Base-by-base conservation (phyloP, 2,329 filamentous ascomycete species). In the Zelopaecilomyces penicillatus region DNA sequence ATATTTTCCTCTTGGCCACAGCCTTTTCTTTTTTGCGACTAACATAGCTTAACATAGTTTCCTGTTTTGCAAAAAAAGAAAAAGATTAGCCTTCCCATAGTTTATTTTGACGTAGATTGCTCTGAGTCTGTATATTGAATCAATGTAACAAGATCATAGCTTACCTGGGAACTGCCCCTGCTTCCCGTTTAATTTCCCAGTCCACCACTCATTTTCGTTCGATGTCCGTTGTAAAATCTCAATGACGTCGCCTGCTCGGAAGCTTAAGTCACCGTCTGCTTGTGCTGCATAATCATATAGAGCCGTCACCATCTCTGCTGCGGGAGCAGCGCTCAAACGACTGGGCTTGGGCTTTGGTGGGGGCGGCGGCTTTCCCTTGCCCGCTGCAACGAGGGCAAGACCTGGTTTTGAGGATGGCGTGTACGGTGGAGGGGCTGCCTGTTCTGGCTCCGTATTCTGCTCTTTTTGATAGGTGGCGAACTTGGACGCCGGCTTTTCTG, bases 181-280 rank as follows among this genome's bases (percentile, higher is more conserved):
- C 66, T 83, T 84, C 40, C 85, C 88, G 47, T 84, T 74, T 43
- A 95, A 61, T 61, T 80, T 86, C 33, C 93, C 93, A 6, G 76
- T 83, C 93, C 93, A 98, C 93, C 93, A 98, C 65, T 98, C 93
- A 55, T 98, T 97, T 42, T 87, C 83, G 57, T 95, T 96, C 50
- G 78, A 74, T n/a, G 88, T 95, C 54, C 87, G 77, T 48, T 75
- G 76, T 3, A 93, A 64, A 54, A 98, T 90, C 64, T 97, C 90
- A 57, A 98, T 97, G 4, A 65, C 69, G 50, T 98, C 93, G 5
- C 91, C 90, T 0, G 87, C 81, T 12, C 76, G 77, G 68, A 98
- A 98, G 57, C 87, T 95, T 50, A 98, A 70, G 61, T 98, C 93
- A 3, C 90, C 90, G 52, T 95, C 89, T 1, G 91, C 90, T 62